Evolutionary conservation across 1,139 yeast species (phyloP).

Genomic region (Nakaseomyces uthaithaninus): DNA sequence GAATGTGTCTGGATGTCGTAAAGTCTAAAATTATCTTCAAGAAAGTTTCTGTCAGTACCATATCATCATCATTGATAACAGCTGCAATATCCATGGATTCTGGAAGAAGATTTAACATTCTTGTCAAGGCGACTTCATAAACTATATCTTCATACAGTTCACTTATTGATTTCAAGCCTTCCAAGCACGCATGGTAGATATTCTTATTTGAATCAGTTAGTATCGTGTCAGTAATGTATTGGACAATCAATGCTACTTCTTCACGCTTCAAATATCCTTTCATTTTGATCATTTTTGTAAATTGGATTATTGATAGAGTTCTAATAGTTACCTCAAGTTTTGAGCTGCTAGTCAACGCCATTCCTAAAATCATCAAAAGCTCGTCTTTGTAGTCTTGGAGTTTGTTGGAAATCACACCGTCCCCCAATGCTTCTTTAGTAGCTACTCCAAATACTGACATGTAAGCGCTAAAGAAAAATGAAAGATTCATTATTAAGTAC

Average conservation of each 20-base stretch:
- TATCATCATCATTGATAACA: constrained; percentile 20
- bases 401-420: constrained; percentile 25
- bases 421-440: constrained; percentile 10
- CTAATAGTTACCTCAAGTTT: constrained; percentile 60
- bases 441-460: constrained; percentile 31
- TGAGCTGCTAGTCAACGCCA: constrained; percentile 59
- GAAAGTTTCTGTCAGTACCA: constrained; percentile 33
- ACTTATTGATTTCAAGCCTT: constrained; percentile 45
- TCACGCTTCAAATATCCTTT: constrained; percentile 40
- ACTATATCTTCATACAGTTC: constrained; percentile 39
- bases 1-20: constrained; percentile 29
- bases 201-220: constrained; percentile 39
- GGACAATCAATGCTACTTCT: constrained; percentile 57
- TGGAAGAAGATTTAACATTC: constrained; percentile 47
- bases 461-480: constrained; percentile 45
- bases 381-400: constrained; percentile 51
- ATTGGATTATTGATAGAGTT: constrained; percentile 56
- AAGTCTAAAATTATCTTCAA: constrained; percentile 38
- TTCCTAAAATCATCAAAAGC: constrained; percentile 55
- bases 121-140: constrained; percentile 53
- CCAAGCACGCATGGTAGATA: constrained; percentile 39
- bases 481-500: constrained; percentile 50
- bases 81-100: constrained; percentile 29
- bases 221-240: constrained; percentile 57
- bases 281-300: constrained; percentile 46